phyloP scores from a whole-genome alignment of 177 flowering plant genomes.

The Telopea speciosissima region DNA sequence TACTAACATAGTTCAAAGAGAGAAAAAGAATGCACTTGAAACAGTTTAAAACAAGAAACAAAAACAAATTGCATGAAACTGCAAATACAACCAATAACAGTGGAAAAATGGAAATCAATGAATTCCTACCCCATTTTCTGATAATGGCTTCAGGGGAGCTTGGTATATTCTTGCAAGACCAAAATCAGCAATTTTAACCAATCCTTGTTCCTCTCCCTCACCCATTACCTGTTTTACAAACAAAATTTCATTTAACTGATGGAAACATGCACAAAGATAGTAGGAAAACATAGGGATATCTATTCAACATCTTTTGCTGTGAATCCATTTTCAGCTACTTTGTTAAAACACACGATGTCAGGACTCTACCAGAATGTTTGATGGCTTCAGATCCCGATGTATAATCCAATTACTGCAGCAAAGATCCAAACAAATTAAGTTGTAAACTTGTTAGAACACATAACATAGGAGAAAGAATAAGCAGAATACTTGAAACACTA shows the following conservation, averaged over 20 bases:
- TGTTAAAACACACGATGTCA: background rate
- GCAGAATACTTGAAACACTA: background rate
- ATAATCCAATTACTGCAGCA: conserved; percentile 91
- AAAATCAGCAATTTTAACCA: conserved; percentile 97
- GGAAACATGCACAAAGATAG: background rate
- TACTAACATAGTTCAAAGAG: too few species aligned
- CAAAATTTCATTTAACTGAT: background rate
- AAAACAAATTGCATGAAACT: background rate
- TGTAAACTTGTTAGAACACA: background rate
- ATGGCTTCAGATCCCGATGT: conserved; percentile 96
- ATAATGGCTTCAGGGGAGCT: conserved; percentile 82
- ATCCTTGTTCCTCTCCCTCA: conserved; percentile 95
- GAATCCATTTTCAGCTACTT: too few species aligned
- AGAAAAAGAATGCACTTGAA: too few species aligned
- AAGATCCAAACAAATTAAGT: conserved; percentile 5
- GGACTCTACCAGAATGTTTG: conserved; percentile 74
- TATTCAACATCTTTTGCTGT: background rate
- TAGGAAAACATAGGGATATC: background rate
- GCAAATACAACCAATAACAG: background rate
- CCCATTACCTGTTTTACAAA: conserved; percentile 73
- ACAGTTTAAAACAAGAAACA: background rate
- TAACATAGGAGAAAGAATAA: too few species aligned
- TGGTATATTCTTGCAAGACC: conserved; percentile 97
- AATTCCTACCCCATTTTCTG: conserved; percentile 78
- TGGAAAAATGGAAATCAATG: background rate